phyloP scores from a whole-genome alignment of 352 stramenopile genomes.

The Pythium scleroteichum region DNA sequence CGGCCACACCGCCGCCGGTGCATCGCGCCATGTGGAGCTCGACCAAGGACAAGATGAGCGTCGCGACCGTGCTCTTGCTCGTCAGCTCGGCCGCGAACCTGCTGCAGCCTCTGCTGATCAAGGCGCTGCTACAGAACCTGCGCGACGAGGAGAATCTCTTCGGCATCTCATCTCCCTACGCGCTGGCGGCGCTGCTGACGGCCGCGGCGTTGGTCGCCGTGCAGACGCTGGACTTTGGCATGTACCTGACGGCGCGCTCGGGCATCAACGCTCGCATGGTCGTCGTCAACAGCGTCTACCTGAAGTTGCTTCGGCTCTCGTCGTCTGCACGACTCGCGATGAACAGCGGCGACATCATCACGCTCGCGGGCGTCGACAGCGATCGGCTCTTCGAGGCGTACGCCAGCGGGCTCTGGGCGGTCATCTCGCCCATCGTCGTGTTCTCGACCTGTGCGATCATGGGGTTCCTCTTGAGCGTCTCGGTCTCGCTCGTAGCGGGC shows the following conservation, averaged over 20 bases:
- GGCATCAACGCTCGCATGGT: conserved; percentile 47
- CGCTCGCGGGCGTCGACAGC: conserved; percentile 50
- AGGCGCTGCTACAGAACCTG: conserved; percentile 31
- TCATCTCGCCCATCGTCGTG: conserved; percentile 30
- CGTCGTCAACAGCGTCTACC: too few relatives aligned
- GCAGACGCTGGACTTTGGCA: conserved; percentile 44
- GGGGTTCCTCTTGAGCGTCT: conserved; percentile 12
- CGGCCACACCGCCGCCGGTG: conserved; percentile 4
- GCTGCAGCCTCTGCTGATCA: conserved; percentile 40
- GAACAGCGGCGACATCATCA: conserved; percentile 63
- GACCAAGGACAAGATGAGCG: conserved; percentile 32
- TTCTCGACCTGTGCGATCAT: conserved; percentile 19
- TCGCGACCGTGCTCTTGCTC: conserved; percentile 30
- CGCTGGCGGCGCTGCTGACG: conserved; percentile 20
- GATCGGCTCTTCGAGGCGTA: conserved; percentile 57
- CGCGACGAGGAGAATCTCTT: conserved; percentile 25
- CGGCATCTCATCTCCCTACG: conserved; percentile 29
- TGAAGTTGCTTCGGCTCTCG: conserved; percentile 55
- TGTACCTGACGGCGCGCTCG: conserved; percentile 42
- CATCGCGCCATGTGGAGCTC: conserved; percentile 28
- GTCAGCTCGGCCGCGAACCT: conserved; percentile 28
- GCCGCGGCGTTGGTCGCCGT: conserved; percentile 25
- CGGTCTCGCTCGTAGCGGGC: conserved; percentile 27
- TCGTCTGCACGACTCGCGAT: conserved; percentile 39
- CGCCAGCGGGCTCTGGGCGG: conserved; percentile 39